phyloP scores from a whole-genome alignment of 192 early-diverging fungal genomes.

The Entophlyctis luteolus region DNA sequence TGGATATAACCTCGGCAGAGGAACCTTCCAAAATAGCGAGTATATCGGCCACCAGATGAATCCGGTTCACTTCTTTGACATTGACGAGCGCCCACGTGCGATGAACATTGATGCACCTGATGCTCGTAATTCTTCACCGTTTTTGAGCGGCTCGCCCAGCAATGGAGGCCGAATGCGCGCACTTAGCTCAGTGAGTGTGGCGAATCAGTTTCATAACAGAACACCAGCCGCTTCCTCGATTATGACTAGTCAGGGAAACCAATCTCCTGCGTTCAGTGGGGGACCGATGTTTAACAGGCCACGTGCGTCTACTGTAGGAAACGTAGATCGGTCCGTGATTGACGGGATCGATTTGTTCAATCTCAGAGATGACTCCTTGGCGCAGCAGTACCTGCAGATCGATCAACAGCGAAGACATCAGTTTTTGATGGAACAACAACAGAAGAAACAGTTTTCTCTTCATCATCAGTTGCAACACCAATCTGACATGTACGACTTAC shows the following conservation, averaged over 20 bases:
- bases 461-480: too few species aligned
- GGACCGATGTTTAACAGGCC: conserved; percentile 18
- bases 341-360: conserved; percentile 24
- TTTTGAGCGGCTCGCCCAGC: background rate
- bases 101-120: conserved; percentile 50
- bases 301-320: conserved; percentile 34
- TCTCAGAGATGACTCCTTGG: background rate
- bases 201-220: too few species aligned
- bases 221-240: too few species aligned
- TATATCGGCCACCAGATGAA: too few species aligned
- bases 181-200: background rate
- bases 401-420: background rate
- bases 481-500: too few species aligned
- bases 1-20: too few species aligned
- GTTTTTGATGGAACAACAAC: background rate
- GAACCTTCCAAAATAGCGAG: too few species aligned
- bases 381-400: conserved; percentile 18
- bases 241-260: too few species aligned
- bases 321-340: conserved; percentile 29
- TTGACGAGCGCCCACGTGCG: background rate
- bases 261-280: background rate
- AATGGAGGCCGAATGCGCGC: conserved; percentile 5
- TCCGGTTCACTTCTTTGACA: background rate
- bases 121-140: conserved; percentile 24
- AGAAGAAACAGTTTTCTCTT: background rate